These are phyloP conservation scores for Fomitopsis betulina DNA, from an alignment of 1,284 basidiomycete species.

Conservation along the genomic window DNA sequence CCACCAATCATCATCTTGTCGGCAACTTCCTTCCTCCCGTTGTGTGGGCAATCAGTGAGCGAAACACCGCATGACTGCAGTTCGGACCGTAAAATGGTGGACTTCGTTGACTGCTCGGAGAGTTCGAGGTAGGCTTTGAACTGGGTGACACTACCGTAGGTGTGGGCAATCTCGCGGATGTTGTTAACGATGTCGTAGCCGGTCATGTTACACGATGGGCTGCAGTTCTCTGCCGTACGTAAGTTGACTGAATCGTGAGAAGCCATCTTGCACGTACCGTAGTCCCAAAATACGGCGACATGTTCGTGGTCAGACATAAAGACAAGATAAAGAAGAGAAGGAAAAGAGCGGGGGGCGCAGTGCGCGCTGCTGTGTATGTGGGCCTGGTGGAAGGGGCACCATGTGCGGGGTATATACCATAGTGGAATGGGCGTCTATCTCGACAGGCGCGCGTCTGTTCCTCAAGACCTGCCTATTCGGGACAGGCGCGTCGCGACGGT, in stretches of 20 bases:
- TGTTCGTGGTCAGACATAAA: slow-evolving; percentile 18
- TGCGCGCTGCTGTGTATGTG: background rate
- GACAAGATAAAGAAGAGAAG: background rate
- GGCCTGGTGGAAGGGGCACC: background rate
- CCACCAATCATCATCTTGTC: slow-evolving; percentile 39
- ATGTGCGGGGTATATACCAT: background rate
- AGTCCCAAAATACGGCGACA: slow-evolving; percentile 62
- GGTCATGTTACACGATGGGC: slow-evolving; percentile 36
- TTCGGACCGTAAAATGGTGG: slow-evolving; percentile 41
- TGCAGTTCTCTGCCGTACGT: slow-evolving; percentile 46
- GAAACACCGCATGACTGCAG: slow-evolving; percentile 36
- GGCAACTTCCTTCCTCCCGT: slow-evolving; percentile 37
- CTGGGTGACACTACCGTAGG: slow-evolving; percentile 23
- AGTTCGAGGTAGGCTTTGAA: slow-evolving; percentile 51
- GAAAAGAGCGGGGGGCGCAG: background rate
- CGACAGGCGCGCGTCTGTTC: background rate
- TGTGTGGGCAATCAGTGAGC: slow-evolving; percentile 40
- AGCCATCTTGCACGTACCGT: slow-evolving; percentile 35
- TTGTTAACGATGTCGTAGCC: slow-evolving; percentile 35
- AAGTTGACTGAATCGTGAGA: background rate
- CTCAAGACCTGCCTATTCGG: background rate
- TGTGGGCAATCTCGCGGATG: slow-evolving; percentile 25
- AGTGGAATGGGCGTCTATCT: background rate
- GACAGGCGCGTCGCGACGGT: background rate
- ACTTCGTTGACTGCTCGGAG: slow-evolving; percentile 28